A percentile compares a stretch with the other conserved stretches of the same genome.
These are phyloP conservation scores for Lotmaria passim DNA, from an alignment of 208 protist genomes.

Conservation along the genomic window DNA sequence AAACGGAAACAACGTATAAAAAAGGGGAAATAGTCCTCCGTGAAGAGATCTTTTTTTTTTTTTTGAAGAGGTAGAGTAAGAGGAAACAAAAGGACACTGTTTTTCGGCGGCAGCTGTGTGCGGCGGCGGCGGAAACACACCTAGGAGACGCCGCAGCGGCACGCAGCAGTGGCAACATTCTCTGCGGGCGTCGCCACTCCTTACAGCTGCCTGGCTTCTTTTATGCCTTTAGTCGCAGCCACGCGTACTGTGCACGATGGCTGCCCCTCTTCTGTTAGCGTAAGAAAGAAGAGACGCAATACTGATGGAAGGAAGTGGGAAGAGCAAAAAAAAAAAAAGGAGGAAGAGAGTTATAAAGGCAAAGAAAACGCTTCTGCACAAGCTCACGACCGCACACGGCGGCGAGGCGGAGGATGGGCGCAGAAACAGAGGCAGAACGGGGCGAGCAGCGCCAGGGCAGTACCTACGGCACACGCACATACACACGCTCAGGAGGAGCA, in stretches of 20 bases:
- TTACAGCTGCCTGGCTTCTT: no score
- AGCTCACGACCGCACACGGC: no score
- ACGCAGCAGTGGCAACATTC: not conserved
- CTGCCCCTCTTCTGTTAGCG: not conserved
- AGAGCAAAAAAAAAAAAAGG: not conserved
- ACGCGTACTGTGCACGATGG: constrained; percentile 7
- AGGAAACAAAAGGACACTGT: no score
- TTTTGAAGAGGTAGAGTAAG: not conserved
- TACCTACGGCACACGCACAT: no score
- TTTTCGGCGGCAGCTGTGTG: no score
- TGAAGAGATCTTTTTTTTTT: not conserved
- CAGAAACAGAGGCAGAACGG: no score
- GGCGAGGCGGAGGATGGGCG: no score
- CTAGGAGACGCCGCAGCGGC: not conserved
- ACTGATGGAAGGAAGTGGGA: not conserved
- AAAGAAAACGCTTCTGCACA: no score
- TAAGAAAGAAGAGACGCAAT: not conserved
- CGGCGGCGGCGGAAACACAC: not conserved
- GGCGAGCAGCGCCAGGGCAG: no score
- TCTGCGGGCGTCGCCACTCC: not conserved
- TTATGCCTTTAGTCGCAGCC: constrained; percentile 2
- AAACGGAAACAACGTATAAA: not conserved
- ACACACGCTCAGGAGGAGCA: no score
- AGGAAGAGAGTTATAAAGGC: no score
- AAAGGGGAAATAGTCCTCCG: not conserved